Base-by-base conservation (phyloP, 2,329 filamentous ascomycete genomes). In the Fusarium guadeloupense region DNA sequence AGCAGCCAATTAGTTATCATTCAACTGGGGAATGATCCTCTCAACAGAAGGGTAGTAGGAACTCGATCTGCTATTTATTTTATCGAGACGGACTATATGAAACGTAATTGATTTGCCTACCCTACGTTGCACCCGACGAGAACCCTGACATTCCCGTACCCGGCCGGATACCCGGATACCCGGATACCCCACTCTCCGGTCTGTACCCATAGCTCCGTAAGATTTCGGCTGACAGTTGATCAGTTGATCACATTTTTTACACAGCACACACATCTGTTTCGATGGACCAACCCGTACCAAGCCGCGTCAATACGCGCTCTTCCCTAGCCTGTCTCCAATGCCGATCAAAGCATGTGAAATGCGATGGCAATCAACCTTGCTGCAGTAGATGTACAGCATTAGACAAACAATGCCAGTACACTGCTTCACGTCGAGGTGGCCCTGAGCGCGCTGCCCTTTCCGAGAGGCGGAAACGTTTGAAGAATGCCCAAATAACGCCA, bases 281-380 rank as follows among this genome's bases (percentile, higher is more conserved):
- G 19, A 62, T 62, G 59, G 26, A 37, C 9, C 46, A 31, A 34
- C 25, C 20, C 13, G 33, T 23, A 9, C 26, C 42, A 26, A 31
- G 9, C 9, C 59, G 46, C 7, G 25, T 9, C 4, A 38, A 41
- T 10, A 68, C 59, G 9, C 59, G 65, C 5, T 63, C 66, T 2
- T 76, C 73, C 3, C 62, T 80, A 46, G 83, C 83, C 13, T 85
- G 82, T 66, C 77, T 83, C 9, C 78, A 78, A 23, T 85, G 83
- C 54, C 77, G 82, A 17, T 79, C 74, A 19, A 74, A 80, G 28
- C 83, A 85, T 67, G 69, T 84, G 30, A 83, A 83, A 63, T 85
- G 83, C 66, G 81, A 84, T 64, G 81, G 78, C 12, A 76, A 76
- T 25, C 75, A 78, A 14, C 80, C 81, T 6, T 76, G 74, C 41